Conservation (phyloP, 2,329 filamentous ascomycete genomes). For the Beauveria asiatica region DNA sequence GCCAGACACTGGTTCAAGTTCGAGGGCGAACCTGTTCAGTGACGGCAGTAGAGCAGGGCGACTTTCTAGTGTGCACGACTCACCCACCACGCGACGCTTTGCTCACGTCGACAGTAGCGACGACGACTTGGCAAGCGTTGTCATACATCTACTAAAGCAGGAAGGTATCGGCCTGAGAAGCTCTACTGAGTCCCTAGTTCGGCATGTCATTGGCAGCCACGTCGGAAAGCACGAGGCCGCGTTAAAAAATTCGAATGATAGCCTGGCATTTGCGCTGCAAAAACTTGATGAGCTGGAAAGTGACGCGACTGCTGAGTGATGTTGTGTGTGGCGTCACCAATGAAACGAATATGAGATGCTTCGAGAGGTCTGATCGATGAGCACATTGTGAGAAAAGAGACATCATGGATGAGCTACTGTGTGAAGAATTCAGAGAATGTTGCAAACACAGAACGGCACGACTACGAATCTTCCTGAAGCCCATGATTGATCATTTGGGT, state of each 20-base stretch:
- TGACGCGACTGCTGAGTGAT: background rate
- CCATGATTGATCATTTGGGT: too few relatives aligned
- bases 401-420: too few relatives aligned
- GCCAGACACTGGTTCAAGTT: background rate
- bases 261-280: background rate
- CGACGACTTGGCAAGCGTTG: background rate
- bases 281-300: background rate
- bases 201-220: background rate
- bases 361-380: too few relatives aligned
- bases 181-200: background rate
- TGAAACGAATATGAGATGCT: too few relatives aligned
- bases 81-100: background rate
- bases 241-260: background rate
- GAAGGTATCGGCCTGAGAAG: background rate
- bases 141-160: background rate
- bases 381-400: too few relatives aligned
- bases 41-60: background rate
- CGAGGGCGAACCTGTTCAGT: background rate
- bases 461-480: too few relatives aligned
- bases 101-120: background rate
- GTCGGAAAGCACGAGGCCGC: background rate
- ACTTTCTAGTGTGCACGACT: background rate
- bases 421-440: too few relatives aligned
- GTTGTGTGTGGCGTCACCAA: background rate
- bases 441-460: too few relatives aligned